These are phyloP conservation scores for Apophysomyces trapeziformis DNA, from an alignment of 371 early-diverging fungal species.

Conservation along the genomic window DNA sequence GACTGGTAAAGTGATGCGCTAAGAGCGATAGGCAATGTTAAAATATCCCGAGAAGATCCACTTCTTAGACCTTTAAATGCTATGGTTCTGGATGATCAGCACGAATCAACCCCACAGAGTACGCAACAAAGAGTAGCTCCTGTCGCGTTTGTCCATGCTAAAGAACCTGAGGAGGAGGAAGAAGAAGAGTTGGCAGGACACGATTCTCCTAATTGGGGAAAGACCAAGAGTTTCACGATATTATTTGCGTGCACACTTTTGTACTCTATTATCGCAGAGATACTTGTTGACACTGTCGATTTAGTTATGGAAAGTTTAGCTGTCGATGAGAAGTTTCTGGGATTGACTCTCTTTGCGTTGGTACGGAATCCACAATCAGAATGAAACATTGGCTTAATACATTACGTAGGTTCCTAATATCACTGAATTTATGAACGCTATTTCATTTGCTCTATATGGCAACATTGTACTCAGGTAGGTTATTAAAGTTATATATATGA, in stretches of 20 bases:
- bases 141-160: constrained; percentile 45
- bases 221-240: constrained; percentile 78
- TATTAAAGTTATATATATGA: background rate
- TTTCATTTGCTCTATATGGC: constrained; percentile 90
- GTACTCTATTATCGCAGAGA: constrained; percentile 89
- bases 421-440: constrained; percentile 96
- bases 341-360: constrained; percentile 91
- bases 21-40: background rate
- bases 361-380: constrained; percentile 30
- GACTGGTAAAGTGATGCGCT: background rate
- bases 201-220: constrained; percentile 93
- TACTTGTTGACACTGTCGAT: constrained; percentile 79
- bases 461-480: constrained; percentile 84
- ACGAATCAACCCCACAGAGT: background rate
- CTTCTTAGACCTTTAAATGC: constrained; percentile 1
- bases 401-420: constrained; percentile 75
- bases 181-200: constrained; percentile 82
- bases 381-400: background rate
- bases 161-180: constrained; percentile 63
- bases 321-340: constrained; percentile 89
- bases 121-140: constrained; percentile 20
- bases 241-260: constrained; percentile 83
- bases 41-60: background rate
- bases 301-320: constrained; percentile 65
- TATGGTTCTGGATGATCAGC: background rate